Evolutionary conservation across 1,284 basidiomycete species (phyloP).

Genomic region (Papiliotrema nemorosa): DNA sequence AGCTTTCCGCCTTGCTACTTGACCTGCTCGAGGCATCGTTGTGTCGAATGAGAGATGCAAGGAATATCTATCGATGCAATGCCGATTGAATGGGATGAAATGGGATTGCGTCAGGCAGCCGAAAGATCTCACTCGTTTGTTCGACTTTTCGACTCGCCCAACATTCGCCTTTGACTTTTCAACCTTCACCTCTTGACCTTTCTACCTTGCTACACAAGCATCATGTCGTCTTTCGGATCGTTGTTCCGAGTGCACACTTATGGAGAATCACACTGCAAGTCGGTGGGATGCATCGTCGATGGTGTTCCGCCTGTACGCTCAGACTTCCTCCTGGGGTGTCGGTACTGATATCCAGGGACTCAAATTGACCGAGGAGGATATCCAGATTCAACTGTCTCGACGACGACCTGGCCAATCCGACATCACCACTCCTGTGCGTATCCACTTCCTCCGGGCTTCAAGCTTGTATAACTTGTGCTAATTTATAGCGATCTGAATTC

Average conservation of each 20-base stretch:
- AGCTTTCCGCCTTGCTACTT: not conserved
- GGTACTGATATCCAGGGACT: slow-evolving; percentile 62
- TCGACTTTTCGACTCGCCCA: too few species aligned
- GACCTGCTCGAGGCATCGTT: slow-evolving; percentile 8
- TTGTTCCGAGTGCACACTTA: slow-evolving; percentile 94
- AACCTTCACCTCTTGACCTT: not conserved
- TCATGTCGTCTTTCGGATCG: slow-evolving; percentile 89
- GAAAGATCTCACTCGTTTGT: too few species aligned
- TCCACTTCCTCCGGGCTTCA: not conserved
- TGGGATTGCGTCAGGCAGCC: not conserved
- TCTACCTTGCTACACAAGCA: slow-evolving; percentile 1
- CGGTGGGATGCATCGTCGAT: slow-evolving; percentile 96
- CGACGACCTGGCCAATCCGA: slow-evolving; percentile 93
- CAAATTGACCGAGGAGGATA: slow-evolving; percentile 71
- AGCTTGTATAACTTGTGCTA: not conserved
- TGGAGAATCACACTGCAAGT: slow-evolving; percentile 95
- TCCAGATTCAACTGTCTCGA: slow-evolving; percentile 88
- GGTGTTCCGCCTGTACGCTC: slow-evolving; percentile 85
- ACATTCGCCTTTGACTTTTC: slow-evolving; percentile 3
- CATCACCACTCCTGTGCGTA: slow-evolving; percentile 85
- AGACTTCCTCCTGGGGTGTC: not conserved
- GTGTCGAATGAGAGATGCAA: not conserved
- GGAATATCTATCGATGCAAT: not conserved
- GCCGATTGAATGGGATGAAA: not conserved
- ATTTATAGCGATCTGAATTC: slow-evolving; percentile 85